These are phyloP conservation scores for Alternaria sp. DNA, from an alignment of 2,329 filamentous ascomycete genomes.

Conservation along the genomic window DNA sequence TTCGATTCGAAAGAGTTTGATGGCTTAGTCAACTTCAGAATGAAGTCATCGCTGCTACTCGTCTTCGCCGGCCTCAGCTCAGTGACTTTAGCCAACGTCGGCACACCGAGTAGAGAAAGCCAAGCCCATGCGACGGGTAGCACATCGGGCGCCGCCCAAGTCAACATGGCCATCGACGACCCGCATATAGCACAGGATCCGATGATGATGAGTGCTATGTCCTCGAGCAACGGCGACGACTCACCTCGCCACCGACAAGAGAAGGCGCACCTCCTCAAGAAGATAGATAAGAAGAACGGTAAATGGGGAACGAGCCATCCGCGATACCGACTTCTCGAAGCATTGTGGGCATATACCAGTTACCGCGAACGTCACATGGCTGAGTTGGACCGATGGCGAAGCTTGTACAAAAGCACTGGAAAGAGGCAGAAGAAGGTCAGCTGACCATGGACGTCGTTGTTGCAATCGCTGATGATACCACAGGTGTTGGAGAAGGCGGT, in stretches of 20 bases:
- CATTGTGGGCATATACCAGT: constrained; percentile 27
- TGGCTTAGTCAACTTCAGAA: not conserved
- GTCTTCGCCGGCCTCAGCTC: not conserved
- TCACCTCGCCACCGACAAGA: constrained; percentile 30
- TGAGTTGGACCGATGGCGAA: constrained; percentile 34
- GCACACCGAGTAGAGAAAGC: not conserved
- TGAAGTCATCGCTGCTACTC: constrained; percentile 1
- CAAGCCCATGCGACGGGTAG: not conserved
- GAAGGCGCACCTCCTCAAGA: constrained; percentile 28
- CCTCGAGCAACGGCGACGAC: not conserved
- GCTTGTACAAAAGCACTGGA: constrained; percentile 30
- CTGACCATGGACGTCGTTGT: not conserved
- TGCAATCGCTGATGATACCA: not conserved
- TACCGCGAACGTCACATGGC: constrained; percentile 30
- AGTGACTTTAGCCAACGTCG: not conserved
- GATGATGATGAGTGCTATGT: constrained; percentile 22
- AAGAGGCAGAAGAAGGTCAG: constrained; percentile 36
- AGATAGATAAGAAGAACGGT: constrained; percentile 27
- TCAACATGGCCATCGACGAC: not conserved
- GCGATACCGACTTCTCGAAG: constrained; percentile 32
- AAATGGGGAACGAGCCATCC: constrained; percentile 29
- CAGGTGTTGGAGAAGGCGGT: constrained; percentile 31
- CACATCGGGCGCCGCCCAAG: not conserved
- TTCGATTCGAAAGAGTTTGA: not conserved
- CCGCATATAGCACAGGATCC: constrained; percentile 12